These are phyloP conservation scores for Trichoderma sp. DNA, from an alignment of 2,329 filamentous ascomycete genomes.

Conservation along the genomic window DNA sequence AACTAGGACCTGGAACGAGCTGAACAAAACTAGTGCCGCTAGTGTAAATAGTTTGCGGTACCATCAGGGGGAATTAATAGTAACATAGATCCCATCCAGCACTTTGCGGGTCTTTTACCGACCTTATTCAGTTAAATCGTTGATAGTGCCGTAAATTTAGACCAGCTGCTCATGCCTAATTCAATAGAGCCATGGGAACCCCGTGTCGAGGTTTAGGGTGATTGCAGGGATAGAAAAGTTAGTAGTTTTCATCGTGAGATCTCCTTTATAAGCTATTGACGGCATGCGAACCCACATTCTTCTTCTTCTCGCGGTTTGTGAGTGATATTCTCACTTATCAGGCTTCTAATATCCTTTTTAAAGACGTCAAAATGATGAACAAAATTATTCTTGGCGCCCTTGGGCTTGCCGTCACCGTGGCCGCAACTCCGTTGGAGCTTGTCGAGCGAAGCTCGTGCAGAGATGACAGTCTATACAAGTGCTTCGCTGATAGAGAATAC, in stretches of 20 bases:
- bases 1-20: background rate
- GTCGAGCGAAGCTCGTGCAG: constrained; percentile 23
- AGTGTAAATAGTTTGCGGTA: background rate
- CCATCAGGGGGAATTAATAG: background rate
- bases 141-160: background rate
- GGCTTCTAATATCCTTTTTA: background rate
- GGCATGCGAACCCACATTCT: background rate
- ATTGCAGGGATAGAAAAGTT: background rate
- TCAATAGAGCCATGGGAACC: background rate
- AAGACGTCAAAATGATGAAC: background rate
- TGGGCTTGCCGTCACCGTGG: background rate
- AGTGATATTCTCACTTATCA: background rate
- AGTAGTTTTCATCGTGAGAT: background rate
- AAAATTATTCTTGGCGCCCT: constrained; percentile 15
- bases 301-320: background rate
- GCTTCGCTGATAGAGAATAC: constrained; percentile 25
- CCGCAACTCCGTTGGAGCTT: constrained; percentile 18
- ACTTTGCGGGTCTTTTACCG: background rate
- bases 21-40: background rate
- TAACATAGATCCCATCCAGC: background rate
- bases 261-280: background rate
- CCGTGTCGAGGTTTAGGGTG: background rate
- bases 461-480: constrained; percentile 26
- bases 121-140: background rate
- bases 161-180: background rate